A percentile compares a stretch with the other conserved stretches of the same genome.
These are phyloP conservation scores for Debaryomyces coudertii DNA, from an alignment of 1,139 yeast genomes.

Conservation along the genomic window DNA sequence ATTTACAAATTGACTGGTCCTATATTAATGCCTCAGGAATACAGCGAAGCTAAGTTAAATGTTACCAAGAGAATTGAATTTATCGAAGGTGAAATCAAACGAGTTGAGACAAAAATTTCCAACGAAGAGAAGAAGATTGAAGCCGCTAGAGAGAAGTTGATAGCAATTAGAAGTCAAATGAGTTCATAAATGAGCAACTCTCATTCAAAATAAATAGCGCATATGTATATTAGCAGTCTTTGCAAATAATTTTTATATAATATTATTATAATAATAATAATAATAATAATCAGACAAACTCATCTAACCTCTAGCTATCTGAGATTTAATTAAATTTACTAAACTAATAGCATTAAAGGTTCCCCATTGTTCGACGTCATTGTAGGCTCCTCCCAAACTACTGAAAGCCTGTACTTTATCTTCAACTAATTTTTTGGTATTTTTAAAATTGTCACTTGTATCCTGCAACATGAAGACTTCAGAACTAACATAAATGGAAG, in stretches of 20 bases:
- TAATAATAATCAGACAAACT: conserved; percentile 1
- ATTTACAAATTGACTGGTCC: conserved; percentile 92
- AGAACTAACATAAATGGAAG: conserved; percentile 68
- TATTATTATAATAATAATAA: conserved; percentile 1
- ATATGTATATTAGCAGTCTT: conserved; percentile 9
- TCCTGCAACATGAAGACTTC: conserved; percentile 86
- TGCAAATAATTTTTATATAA: conserved; percentile 5
- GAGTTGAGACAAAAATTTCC: conserved; percentile 64
- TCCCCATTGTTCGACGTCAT: conserved; percentile 72
- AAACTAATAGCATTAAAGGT: conserved; percentile 69
- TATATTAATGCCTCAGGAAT: conserved; percentile 86
- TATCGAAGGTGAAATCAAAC: conserved; percentile 71
- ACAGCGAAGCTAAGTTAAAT: conserved; percentile 75
- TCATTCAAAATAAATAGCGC: background rate
- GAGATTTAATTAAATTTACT: conserved; percentile 71
- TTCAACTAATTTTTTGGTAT: conserved; percentile 68
- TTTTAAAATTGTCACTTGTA: conserved; percentile 53
- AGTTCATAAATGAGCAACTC: conserved; percentile 1
- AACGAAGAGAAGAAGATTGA: conserved; percentile 56
- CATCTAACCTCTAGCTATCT: conserved; percentile 60
- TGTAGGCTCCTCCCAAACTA: conserved; percentile 60
- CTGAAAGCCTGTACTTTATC: conserved; percentile 59
- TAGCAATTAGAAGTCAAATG: conserved; percentile 42
- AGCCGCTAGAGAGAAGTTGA: conserved; percentile 49
- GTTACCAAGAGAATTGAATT: conserved; percentile 89